Evolutionary conservation across 306 rosid species (phyloP), one percentile per base, ranked within the genome.

Genomic region (Castanospermum australe): DNA sequence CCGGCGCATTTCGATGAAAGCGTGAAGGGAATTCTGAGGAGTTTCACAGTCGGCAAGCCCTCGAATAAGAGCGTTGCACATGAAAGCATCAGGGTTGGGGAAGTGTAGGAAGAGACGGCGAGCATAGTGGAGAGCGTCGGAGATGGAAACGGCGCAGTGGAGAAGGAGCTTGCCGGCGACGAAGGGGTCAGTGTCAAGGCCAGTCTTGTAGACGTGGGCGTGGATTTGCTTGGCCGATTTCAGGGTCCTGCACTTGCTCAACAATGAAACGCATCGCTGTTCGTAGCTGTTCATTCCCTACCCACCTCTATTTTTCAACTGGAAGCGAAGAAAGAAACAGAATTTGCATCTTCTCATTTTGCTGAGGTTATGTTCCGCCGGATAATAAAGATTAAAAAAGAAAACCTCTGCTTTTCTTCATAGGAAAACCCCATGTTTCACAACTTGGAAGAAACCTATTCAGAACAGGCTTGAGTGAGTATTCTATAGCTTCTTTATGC

Each of bases 21-120:
- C 38, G 55, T 55, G 42, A 5, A 92, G 71, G 14, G 95, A 88
- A 51, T 52, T 12, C n/a, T 50, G 83, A 5, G 94, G 94, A 22
- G 73, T 41, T 41, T 84, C 79, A 3, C 93, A 90, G 10, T 84
- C 84, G 2, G 93, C 86, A 15, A 91, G 83, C 9, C 93, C 92
- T 2, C 99, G 87, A 8, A 92, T 89, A 77, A 92, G 90, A 5
- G 97, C 83, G 68, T 94, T 94, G 93, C 84, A 85, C 93, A 94
- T 92, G 92, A 90, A 94, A 18, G 87, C 84, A 80, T 94, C 97
- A n/a, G 94, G 97, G 67, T 84, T 44, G 6, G 78, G 90, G 41
- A 83, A 86, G 66, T 90, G 89, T 7, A 59, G 78, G 78, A 92
- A 84, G 69, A 94, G 83, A 21, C 84, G 87, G 83, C 88, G 87